phyloP scores from a whole-genome alignment of 139 green algal genomes.

The Limnomonas spitsbergensis region DNA sequence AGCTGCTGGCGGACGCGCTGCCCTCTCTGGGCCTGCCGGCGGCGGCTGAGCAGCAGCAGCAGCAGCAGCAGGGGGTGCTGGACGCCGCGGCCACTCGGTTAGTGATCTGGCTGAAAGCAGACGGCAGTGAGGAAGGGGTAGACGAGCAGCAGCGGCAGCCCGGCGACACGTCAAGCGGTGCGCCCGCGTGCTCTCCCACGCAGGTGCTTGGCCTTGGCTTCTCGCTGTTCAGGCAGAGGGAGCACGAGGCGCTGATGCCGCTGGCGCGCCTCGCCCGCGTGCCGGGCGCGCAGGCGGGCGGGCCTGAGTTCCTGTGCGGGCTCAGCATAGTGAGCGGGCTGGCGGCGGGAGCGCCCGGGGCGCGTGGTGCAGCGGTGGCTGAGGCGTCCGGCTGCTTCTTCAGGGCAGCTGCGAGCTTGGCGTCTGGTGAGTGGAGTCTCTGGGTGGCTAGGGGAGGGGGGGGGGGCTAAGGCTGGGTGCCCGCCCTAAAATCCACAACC shows the following conservation, averaged over 20 bases:
- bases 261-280: slow-evolving; percentile 31
- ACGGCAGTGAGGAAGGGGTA: not conserved
- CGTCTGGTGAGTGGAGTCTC: not conserved
- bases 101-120: not conserved
- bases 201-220: slow-evolving; percentile 42
- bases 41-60: not conserved
- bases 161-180: not conserved
- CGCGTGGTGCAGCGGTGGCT: slow-evolving; percentile 11
- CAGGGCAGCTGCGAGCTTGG: slow-evolving; percentile 37
- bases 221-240: slow-evolving; percentile 37
- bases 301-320: slow-evolving; percentile 41
- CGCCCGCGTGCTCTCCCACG: not conserved
- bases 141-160: not conserved
- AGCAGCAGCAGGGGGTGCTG: not conserved
- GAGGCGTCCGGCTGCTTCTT: slow-evolving; percentile 52
- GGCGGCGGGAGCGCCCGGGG: not conserved
- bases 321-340: slow-evolving; percentile 35
- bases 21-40: not conserved
- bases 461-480: too few relatives aligned
- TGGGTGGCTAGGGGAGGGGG: too few relatives aligned
- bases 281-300: slow-evolving; percentile 10
- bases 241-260: slow-evolving; percentile 30
- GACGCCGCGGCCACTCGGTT: not conserved
- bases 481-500: too few relatives aligned
- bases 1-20: slow-evolving; percentile 21